Percentiles rank a stretch among this genome's conserved stretches.
Evolutionary conservation across 1,284 basidiomycete genomes (phyloP).

Genomic region (Microbotryum scabiosae): DNA sequence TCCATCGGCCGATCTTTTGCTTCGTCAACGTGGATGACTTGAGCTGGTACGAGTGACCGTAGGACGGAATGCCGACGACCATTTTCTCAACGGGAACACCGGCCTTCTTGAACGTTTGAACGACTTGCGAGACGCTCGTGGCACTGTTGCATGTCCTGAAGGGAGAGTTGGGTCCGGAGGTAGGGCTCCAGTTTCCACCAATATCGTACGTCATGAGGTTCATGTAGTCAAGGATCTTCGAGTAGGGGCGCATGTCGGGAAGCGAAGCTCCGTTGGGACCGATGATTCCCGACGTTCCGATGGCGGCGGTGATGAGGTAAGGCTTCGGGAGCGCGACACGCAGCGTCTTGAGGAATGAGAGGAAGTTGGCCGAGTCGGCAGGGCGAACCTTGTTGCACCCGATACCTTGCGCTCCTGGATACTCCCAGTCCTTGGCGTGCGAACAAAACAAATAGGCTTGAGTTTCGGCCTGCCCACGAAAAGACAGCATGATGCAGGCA

Average conservation of each 20-base stretch:
- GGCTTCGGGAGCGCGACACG: constrained; percentile 51
- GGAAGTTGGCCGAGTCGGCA: constrained; percentile 60
- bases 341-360: constrained; percentile 62
- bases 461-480: background rate
- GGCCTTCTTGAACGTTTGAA: constrained; percentile 13
- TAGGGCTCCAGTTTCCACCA: constrained; percentile 15
- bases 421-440: constrained; percentile 83
- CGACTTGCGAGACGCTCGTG: constrained; percentile 6
- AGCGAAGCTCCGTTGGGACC: constrained; percentile 47
- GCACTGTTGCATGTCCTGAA: constrained; percentile 20
- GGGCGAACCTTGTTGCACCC: constrained; percentile 51
- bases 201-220: constrained; percentile 26
- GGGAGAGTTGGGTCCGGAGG: constrained; percentile 24
- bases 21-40: background rate
- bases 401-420: constrained; percentile 46
- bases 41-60: background rate
- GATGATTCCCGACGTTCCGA: constrained; percentile 60
- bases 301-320: constrained; percentile 65
- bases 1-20: background rate
- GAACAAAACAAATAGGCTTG: constrained; percentile 36
- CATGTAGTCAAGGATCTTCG: constrained; percentile 17
- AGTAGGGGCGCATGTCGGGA: constrained; percentile 1
- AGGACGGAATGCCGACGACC: constrained; percentile 4
- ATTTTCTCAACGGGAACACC: constrained; percentile 20
- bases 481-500: background rate